phyloP scores from a whole-genome alignment of 352 stramenopile genomes.

The Phytophthora sp. region DNA sequence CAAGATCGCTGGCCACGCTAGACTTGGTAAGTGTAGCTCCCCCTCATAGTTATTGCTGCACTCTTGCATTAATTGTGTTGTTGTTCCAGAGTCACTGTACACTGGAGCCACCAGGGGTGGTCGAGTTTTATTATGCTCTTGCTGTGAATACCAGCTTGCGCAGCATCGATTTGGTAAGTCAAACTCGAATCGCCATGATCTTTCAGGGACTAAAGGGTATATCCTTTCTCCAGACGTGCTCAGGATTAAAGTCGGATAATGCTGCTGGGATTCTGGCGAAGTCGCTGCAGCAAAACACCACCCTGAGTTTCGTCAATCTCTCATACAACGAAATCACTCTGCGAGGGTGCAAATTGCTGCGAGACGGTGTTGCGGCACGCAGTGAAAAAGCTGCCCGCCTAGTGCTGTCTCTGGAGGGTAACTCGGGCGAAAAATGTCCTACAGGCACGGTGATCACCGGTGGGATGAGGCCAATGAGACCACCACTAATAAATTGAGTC shows the following conservation, averaged over 20 bases:
- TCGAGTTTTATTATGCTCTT: conserved; percentile 66
- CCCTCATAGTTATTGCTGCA: background rate
- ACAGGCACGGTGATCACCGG: conserved; percentile 41
- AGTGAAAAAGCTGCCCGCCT: conserved; percentile 21
- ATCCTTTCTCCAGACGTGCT: conserved; percentile 62
- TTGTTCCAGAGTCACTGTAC: conserved; percentile 62
- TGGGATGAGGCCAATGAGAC: conserved; percentile 22
- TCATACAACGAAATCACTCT: conserved; percentile 85
- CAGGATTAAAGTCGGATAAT: conserved; percentile 67
- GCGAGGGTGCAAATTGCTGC: conserved; percentile 72
- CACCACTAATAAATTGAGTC: conserved; percentile 12
- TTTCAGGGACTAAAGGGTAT: no score
- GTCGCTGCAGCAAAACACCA: conserved; percentile 45
- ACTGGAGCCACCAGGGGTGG: conserved; percentile 59
- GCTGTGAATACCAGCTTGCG: conserved; percentile 53
- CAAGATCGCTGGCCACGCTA: conserved; percentile 44
- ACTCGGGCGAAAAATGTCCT: conserved; percentile 43
- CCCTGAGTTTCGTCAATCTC: conserved; percentile 60
- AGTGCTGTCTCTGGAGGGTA: conserved; percentile 40
- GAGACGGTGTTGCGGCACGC: conserved; percentile 45
- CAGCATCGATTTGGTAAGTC: conserved; percentile 63
- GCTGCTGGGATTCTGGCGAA: conserved; percentile 57
- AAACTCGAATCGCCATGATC: no score
- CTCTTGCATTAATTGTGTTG: background rate
- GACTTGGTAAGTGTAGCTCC: conserved; percentile 49